Evolutionary conservation across 345 rosid species (phyloP).

Genomic region (Hibiscus tridactylites): DNA sequence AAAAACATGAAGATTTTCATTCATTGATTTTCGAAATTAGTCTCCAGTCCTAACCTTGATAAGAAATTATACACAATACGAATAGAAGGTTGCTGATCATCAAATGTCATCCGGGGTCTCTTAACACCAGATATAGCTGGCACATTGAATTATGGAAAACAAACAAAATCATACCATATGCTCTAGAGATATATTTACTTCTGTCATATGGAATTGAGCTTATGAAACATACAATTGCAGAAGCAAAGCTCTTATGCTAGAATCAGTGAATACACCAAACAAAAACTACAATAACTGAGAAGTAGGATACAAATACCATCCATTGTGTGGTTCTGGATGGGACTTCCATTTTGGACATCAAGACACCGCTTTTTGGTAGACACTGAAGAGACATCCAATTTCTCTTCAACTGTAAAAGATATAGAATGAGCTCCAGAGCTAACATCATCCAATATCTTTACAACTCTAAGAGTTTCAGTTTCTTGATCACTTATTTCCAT

Average conservation of each 20-base stretch:
- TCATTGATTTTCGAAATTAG: conserved; percentile 4
- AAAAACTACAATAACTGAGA: conserved; percentile 4
- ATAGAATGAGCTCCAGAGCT: conserved; percentile 14
- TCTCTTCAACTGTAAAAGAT: conserved; percentile 3
- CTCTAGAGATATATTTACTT: conserved; percentile 10
- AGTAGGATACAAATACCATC: conserved; percentile 61
- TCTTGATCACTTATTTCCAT: conserved; percentile 30
- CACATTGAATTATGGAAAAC: conserved; percentile 47
- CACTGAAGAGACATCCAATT: conserved; percentile 22
- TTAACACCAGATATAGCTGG: conserved; percentile 62
- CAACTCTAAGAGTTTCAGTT: conserved; percentile 27
- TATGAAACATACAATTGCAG: background rate
- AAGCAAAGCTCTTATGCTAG: background rate
- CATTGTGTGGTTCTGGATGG: conserved; percentile 16
- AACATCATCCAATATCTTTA: conserved; percentile 21
- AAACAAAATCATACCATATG: conserved; percentile 8
- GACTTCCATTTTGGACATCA: conserved; percentile 21
- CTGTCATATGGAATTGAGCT: background rate
- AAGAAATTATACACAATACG: conserved; percentile 59
- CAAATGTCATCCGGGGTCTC: conserved; percentile 47
- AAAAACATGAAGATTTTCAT: background rate
- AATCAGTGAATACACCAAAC: conserved; percentile 7
- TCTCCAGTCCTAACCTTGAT: conserved; percentile 57
- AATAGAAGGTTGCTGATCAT: conserved; percentile 62
- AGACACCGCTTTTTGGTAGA: conserved; percentile 22